These are phyloP conservation scores for Effrenium voratum DNA, from an alignment of 73 alveolate genomes.

Conservation along the genomic window DNA sequence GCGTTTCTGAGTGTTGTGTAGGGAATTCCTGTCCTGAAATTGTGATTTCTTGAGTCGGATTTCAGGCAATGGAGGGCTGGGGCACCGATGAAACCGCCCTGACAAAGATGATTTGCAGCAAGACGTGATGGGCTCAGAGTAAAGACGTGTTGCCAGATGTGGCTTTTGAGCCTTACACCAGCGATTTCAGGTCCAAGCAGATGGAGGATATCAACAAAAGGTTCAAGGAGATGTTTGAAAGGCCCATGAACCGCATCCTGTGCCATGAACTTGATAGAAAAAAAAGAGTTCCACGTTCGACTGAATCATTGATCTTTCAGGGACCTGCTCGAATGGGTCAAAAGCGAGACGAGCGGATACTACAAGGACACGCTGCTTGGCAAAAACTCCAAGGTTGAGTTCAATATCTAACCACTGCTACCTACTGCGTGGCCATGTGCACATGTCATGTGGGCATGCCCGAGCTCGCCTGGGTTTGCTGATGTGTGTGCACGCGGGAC, in stretches of 20 bases:
- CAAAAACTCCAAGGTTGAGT: neutral
- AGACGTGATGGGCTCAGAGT: slow-evolving; percentile 59
- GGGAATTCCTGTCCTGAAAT: too few relatives aligned
- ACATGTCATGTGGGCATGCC: neutral
- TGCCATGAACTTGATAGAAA: too few relatives aligned
- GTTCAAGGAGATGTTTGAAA: slow-evolving; percentile 77
- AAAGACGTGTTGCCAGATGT: too few relatives aligned
- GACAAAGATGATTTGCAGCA: slow-evolving; percentile 66
- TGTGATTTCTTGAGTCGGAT: too few relatives aligned
- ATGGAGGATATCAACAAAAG: slow-evolving; percentile 78
- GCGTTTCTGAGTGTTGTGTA: too few relatives aligned
- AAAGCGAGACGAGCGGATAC: slow-evolving; percentile 84
- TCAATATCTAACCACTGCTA: too few relatives aligned
- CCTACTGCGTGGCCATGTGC: neutral
- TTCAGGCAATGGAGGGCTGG: slow-evolving; percentile 90
- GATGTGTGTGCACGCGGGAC: neutral
- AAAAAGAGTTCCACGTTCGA: too few relatives aligned
- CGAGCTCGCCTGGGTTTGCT: neutral
- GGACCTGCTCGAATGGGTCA: slow-evolving; percentile 91
- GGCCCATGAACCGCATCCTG: slow-evolving; percentile 9
- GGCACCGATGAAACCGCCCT: slow-evolving; percentile 75
- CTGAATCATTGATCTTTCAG: too few relatives aligned
- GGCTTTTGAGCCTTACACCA: too few relatives aligned
- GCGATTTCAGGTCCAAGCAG: slow-evolving; percentile 35
- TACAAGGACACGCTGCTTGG: slow-evolving; percentile 74